These are phyloP conservation scores for Heritiera littoralis DNA, from an alignment of 345 rosid genomes.

Conservation along the genomic window DNA sequence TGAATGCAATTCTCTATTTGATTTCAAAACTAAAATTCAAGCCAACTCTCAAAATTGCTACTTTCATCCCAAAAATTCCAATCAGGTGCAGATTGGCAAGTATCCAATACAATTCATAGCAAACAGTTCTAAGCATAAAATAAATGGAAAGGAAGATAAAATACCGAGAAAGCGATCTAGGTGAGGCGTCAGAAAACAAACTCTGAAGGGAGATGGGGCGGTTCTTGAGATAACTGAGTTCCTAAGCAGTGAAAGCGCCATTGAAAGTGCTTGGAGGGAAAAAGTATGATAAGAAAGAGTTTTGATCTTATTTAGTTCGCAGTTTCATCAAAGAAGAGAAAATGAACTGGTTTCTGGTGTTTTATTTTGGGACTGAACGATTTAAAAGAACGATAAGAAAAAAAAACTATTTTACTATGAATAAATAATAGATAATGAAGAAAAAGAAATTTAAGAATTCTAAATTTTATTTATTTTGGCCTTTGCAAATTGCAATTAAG, in stretches of 20 bases:
- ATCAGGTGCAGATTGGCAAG: not conserved
- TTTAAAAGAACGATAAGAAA: not conserved
- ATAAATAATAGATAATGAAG: too few species aligned
- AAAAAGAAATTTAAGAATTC: too few species aligned
- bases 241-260: too few species aligned
- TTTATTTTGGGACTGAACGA: not conserved
- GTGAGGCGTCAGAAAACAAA: too few species aligned
- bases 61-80: not conserved
- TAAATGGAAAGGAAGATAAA: slow-evolving; percentile 3
- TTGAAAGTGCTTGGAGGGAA: too few species aligned
- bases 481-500: too few species aligned
- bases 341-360: not conserved
- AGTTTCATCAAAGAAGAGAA: not conserved
- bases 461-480: too few species aligned
- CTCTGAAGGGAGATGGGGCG: too few species aligned
- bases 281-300: slow-evolving; percentile 3
- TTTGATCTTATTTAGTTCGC: not conserved
- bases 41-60: not conserved
- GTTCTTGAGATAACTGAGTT: too few species aligned
- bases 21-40: not conserved
- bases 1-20: not conserved
- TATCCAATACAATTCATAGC: not conserved
- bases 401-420: too few species aligned
- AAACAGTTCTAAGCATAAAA: not conserved
- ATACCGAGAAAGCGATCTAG: too few species aligned